Evolutionary conservation across 1,139 yeast species (phyloP).

Genomic region (Suhomyces bokatorum): DNA sequence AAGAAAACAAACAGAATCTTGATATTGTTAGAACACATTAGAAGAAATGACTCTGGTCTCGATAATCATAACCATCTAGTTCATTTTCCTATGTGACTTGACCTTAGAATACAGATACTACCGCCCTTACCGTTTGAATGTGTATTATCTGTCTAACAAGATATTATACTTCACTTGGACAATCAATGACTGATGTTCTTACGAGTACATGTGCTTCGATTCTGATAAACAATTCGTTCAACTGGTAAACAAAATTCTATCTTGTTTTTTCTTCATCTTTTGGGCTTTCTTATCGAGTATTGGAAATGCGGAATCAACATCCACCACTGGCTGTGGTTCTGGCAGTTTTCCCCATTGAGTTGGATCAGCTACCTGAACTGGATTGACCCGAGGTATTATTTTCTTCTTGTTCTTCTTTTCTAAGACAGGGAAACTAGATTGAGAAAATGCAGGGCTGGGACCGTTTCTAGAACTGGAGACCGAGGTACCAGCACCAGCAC

Average conservation of each 20-base stretch:
- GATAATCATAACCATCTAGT: too few species aligned
- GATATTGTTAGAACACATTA: too few species aligned
- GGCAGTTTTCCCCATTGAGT: slow-evolving; percentile 26
- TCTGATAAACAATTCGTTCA: background rate
- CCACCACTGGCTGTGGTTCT: slow-evolving; percentile 11
- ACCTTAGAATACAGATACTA: too few species aligned
- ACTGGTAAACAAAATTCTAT: slow-evolving; percentile 16
- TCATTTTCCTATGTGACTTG: too few species aligned
- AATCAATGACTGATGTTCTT: too few species aligned
- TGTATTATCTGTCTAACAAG: too few species aligned
- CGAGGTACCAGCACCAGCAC: slow-evolving; percentile 4
- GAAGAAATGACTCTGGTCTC: too few species aligned
- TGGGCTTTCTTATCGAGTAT: slow-evolving; percentile 30
- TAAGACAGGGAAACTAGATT: slow-evolving; percentile 42
- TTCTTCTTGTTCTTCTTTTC: slow-evolving; percentile 37
- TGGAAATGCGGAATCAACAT: slow-evolving; percentile 21
- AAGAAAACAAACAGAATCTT: too few species aligned
- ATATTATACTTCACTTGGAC: too few species aligned
- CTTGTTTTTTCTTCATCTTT: slow-evolving; percentile 33
- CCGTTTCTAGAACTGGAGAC: slow-evolving; percentile 1
- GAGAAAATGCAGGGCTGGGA: slow-evolving; percentile 5
- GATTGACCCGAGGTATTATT: slow-evolving; percentile 44
- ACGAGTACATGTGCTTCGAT: too few species aligned
- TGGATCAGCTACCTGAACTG: slow-evolving; percentile 28
- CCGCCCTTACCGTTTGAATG: too few species aligned